These are phyloP conservation scores for Setomelanomma holmii DNA, from an alignment of 2,329 filamentous ascomycete species.

Conservation along the genomic window DNA sequence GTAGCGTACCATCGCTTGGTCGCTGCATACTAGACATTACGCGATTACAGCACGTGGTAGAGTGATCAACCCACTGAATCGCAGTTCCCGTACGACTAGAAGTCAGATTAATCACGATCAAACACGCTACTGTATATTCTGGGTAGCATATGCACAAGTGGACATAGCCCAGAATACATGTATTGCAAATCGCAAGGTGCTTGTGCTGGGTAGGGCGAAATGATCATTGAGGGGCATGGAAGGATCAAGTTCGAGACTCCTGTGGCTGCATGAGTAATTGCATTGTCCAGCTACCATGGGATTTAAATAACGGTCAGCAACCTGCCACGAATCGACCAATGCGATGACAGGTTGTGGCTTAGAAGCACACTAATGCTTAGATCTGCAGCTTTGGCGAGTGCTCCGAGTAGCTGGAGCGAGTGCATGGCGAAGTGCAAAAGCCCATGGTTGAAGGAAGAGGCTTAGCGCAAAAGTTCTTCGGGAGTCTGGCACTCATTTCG, in stretches of 20 bases:
- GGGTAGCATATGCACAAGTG: too few relatives aligned
- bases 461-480: not conserved
- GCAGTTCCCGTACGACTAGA: too few relatives aligned
- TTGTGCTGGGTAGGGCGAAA: not conserved
- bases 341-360: not conserved
- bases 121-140: too few relatives aligned
- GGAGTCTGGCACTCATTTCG: constrained; percentile 6
- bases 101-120: too few relatives aligned
- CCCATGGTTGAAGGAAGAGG: not conserved
- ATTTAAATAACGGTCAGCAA: not conserved
- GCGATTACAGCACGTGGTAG: too few relatives aligned
- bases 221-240: not conserved
- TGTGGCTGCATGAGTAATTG: constrained; percentile 1
- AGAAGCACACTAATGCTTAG: not conserved
- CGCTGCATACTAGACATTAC: too few relatives aligned
- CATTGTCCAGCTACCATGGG: not conserved
- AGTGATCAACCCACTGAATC: too few relatives aligned
- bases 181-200: not conserved
- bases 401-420: not conserved
- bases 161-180: not conserved
- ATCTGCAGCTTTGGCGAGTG: not conserved
- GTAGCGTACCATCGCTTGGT: too few relatives aligned
- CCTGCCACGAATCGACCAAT: not conserved
- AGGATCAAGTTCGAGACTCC: not conserved
- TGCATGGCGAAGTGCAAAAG: not conserved